Evolutionary conservation across 495 filamentous ascomycete species (phyloP), one percentile per base, ranked within the genome.

Genomic region (Podospora anserina): DNA sequence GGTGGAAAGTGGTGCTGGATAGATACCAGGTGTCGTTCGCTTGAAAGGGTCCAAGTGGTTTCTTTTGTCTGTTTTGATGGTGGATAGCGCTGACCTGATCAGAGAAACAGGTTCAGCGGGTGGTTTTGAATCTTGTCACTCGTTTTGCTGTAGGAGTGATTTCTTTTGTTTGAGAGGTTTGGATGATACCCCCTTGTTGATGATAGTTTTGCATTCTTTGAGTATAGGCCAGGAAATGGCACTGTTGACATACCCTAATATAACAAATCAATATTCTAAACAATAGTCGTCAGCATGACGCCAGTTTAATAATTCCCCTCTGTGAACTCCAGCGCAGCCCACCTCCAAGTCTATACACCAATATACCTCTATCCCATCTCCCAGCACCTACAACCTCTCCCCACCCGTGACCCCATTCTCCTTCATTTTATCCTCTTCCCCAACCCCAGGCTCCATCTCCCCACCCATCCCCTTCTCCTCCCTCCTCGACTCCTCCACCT

Each of bases 401-500:
- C 61, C 44, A 61, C 54, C 32, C 19, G 49, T 26, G 18, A 30
- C 15, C 54, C 18, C 61, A 18, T 55, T 7, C 39, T 20, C 55
- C 28, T 11, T 49, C 39, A 49, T 11, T 11, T 49, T 11, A 5
- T 11, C 39, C 39, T 16, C 39, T 13, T 13, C 39, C 39, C 39
- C 39, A 49, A 13, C 62, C n/a, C 68, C 56, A 27, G 77, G 81
- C 62, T 83, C 82, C 32, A 84, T 79, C 64, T 80, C 77, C 19
- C 71, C 74, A 19, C 75, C 75, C 79, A 83, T 83, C 39, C 72
- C 71, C 61, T 72, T 69, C 73, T 83, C 80, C 32, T 72, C 76
- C 23, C 73, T 67, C 34, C 74, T 76, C 0, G 73, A 72, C n/a
- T 68, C 39, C 19, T n/a, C 71, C 13, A 74, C 66, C 15, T 71